phyloP scores from a whole-genome alignment of 108 stramenopile genomes.

The Cyclotella choctawhatcheeana region DNA sequence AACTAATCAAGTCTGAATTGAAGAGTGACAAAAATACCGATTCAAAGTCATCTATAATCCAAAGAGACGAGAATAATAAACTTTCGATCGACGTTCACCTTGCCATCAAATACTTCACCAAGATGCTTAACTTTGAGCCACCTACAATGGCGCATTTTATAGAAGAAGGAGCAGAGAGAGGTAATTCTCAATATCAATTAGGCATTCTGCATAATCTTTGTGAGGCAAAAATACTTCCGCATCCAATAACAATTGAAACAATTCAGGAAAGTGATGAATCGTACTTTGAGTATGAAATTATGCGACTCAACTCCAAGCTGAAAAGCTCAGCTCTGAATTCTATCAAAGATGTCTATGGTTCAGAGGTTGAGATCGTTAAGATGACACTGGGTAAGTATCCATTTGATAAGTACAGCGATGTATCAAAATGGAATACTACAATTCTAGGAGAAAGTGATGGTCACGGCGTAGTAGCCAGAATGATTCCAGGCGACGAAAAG shows the following conservation, averaged over 20 bases:
- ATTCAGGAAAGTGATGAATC: constrained; percentile 11
- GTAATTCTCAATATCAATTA: constrained; percentile 32
- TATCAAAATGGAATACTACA: constrained; percentile 16
- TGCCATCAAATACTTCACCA: constrained; percentile 63
- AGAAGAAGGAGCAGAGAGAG: constrained; percentile 1
- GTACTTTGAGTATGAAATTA: constrained; percentile 31
- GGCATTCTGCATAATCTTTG: constrained; percentile 61
- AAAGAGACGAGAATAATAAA: constrained; percentile 57
- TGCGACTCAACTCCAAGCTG: constrained; percentile 23
- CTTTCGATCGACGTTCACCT: constrained; percentile 75
- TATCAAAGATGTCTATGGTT: constrained; percentile 33
- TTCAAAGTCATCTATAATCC: constrained; percentile 60
- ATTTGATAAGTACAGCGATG: neutral
- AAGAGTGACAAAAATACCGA: constrained; percentile 13
- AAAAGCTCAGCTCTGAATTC: neutral
- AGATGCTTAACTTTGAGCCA: constrained; percentile 18
- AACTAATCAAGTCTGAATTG: constrained; percentile 33
- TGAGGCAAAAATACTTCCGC: constrained; percentile 60
- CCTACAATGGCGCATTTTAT: neutral
- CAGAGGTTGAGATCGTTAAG: constrained; percentile 41
- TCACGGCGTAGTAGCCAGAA: constrained; percentile 43
- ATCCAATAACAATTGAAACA: constrained; percentile 49
- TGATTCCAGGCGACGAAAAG: constrained; percentile 18
- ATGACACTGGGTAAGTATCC: constrained; percentile 41
- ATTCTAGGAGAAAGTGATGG: constrained; percentile 36